These are phyloP conservation scores for Helotiales sp. DNA, from an alignment of 2,329 filamentous ascomycete genomes.

Conservation along the genomic window DNA sequence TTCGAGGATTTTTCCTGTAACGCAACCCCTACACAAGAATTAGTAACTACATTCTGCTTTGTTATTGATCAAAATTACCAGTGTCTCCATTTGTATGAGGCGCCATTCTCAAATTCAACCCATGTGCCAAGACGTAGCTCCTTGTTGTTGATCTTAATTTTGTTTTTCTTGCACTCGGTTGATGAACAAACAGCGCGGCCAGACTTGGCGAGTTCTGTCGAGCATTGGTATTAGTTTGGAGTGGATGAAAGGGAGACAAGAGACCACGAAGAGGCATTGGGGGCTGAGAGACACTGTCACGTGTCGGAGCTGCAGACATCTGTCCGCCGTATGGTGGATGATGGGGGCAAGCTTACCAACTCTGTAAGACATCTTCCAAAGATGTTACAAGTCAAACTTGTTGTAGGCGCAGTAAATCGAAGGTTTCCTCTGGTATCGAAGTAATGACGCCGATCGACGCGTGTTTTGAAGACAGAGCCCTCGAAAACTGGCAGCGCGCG, in stretches of 20 bases:
- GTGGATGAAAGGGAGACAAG: too few relatives aligned
- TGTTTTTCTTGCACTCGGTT: conserved; percentile 68
- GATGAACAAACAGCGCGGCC: conserved; percentile 73
- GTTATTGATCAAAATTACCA: conserved; percentile 57
- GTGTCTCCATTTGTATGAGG: conserved; percentile 77
- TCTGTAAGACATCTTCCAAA: conserved; percentile 34
- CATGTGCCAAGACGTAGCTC: conserved; percentile 76
- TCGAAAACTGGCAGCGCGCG: not conserved
- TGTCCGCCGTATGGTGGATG: too few relatives aligned
- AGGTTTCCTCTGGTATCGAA: not conserved
- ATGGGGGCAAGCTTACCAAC: conserved; percentile 33
- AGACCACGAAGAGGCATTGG: not conserved
- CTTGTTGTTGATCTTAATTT: conserved; percentile 74
- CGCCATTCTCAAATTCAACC: conserved; percentile 60
- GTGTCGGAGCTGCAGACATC: conserved; percentile 18
- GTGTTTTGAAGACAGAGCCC: not conserved
- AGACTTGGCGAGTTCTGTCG: conserved; percentile 68
- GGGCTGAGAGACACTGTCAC: not conserved
- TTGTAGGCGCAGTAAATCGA: too few relatives aligned
- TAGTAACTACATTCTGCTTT: not conserved
- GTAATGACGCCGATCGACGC: not conserved
- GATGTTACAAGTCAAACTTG: not conserved
- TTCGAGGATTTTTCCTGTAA: conserved; percentile 72
- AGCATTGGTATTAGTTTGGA: not conserved
- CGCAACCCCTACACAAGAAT: conserved; percentile 71